These are phyloP conservation scores for Neospermospora avenae DNA, from an alignment of 2,329 filamentous ascomycete species.

Conservation along the genomic window DNA sequence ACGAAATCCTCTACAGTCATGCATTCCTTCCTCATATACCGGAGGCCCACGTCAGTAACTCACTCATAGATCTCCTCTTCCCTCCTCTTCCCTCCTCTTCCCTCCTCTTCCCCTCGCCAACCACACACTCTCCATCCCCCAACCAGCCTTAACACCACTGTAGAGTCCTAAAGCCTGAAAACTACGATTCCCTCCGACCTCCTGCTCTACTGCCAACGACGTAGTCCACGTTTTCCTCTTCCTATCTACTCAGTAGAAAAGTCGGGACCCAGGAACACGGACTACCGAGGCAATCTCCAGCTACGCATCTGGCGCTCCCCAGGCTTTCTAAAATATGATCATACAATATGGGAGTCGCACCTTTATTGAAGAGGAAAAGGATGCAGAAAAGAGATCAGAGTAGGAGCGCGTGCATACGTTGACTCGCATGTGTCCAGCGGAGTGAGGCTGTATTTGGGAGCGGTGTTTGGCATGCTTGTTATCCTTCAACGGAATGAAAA, in stretches of 20 bases:
- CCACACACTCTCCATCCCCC: not conserved
- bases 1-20: not conserved
- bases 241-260: not conserved
- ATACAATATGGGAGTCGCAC: not conserved
- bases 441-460: not conserved
- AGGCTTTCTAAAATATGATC: not conserved
- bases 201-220: not conserved
- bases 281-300: not conserved
- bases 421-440: not conserved
- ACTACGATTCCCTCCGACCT: not conserved
- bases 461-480: not conserved
- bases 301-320: not conserved
- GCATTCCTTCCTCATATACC: not conserved
- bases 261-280: not conserved
- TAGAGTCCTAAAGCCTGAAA: not conserved
- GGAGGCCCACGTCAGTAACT: not conserved
- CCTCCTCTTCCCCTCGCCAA: not conserved
- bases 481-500: not conserved
- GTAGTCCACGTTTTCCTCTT: not conserved
- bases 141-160: not conserved
- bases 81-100: not conserved
- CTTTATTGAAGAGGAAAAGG: not conserved
- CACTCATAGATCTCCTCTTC: not conserved
- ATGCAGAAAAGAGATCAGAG: not conserved
- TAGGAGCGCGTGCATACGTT: not conserved